Base-by-base conservation (phyloP, 2,329 filamentous ascomycete species). In the Pseudogymnoascus sp. region DNA sequence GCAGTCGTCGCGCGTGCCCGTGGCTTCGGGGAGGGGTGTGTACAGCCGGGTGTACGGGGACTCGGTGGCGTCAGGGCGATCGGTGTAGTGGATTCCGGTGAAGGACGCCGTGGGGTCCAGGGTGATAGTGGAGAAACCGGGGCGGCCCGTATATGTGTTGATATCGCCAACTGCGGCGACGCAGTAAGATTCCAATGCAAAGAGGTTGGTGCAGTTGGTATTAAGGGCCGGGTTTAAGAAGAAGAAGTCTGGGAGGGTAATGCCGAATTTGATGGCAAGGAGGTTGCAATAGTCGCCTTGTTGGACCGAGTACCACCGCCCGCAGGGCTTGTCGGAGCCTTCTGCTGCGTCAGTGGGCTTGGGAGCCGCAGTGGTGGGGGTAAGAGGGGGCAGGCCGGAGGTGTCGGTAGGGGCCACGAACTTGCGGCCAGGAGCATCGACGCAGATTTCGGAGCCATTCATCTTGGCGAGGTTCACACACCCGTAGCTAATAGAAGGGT, bases 281-380 rank as follows among this genome's bases (percentile, higher is more conserved):
- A 67, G 37, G 58, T 67, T 67, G 50, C 69, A 70, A 61, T 68
- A 69, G 57, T 70, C 69, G 38, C 69, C 69, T 1, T 60, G 22
- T 16, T 62, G 36, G 3, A 63, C 67, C 16, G 63, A 38, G 60
- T 69, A 70, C 57, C 61, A 70, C 30, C 58, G 43, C 18, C 65
- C 68, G 41, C 69, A 70, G 7, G 63, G 30, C 2, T 60, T 59
- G 16, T 54, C 37, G 11, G 38, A 41, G 38, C 38, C 38, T 6
- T 41, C 38, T 36, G 64, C 67, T 37, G 64, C 58, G 58, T 70
- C 62, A 7, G 67, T 67, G 11, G 69, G 69, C 39, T 58, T 41
- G 16, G 67, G 64, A 59, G 64, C 65, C 41, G 63, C 25, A 8
- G 65, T 63, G 38, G 58, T 60, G 8, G 38, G 38, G 12, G 38